Percentiles rank a stretch among this genome's conserved stretches.
Conservation (phyloP, 176 grass and related monocot genomes). For the Rhynchospora breviuscula region DNA sequence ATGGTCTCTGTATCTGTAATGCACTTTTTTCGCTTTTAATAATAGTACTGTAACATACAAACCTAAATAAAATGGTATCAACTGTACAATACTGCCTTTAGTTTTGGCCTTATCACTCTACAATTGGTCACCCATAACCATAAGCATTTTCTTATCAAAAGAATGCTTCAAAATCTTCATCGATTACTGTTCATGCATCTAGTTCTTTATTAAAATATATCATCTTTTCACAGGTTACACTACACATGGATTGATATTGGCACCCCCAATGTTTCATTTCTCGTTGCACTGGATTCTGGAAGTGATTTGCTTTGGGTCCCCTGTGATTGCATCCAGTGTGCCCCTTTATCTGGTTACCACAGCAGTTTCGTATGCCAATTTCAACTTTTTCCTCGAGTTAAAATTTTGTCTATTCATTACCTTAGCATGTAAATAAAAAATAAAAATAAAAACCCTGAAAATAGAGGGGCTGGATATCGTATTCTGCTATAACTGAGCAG, state of each 20-base stretch:
- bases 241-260: conserved; percentile 98
- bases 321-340: conserved; percentile 84
- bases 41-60: too few relatives aligned
- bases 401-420: conserved; percentile 15
- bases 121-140: neutral
- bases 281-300: conserved; percentile 93
- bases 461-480: neutral
- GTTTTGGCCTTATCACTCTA: neutral
- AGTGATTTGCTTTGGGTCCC: conserved; percentile 97
- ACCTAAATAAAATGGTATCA: neutral
- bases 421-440: neutral
- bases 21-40: too few relatives aligned
- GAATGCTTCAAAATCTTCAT: neutral
- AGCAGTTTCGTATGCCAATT: conserved; percentile 60
- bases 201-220: neutral
- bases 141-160: neutral
- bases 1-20: too few relatives aligned
- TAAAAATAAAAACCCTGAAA: neutral
- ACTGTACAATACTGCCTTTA: too few relatives aligned
- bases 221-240: conserved; percentile 50
- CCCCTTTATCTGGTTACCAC: conserved; percentile 77
- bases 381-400: conserved; percentile 4
- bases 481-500: conserved; percentile 40
- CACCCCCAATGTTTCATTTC: conserved; percentile 69
- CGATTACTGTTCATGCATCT: neutral